These are phyloP conservation scores for Calcarisporium arbuscula DNA, from an alignment of 2,329 filamentous ascomycete genomes.

Conservation along the genomic window DNA sequence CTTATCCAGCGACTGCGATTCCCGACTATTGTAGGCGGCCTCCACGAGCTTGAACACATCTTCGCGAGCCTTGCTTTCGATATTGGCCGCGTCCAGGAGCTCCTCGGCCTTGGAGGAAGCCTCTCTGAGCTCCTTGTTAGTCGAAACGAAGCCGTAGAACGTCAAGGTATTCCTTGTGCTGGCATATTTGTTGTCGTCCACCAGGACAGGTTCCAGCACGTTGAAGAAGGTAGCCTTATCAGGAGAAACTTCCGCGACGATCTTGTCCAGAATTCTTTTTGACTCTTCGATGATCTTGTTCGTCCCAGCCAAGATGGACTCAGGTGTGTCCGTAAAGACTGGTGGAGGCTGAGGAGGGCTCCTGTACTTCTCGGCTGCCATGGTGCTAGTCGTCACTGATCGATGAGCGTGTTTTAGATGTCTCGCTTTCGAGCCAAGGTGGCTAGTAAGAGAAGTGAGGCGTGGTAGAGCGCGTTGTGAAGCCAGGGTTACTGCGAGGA, in stretches of 20 bases:
- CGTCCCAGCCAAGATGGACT: slow-evolving; percentile 60
- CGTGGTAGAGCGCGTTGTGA: slow-evolving; percentile 52
- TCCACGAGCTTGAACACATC: slow-evolving; percentile 67
- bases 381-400: slow-evolving; percentile 45
- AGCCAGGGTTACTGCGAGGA: slow-evolving; percentile 62
- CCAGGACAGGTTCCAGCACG: slow-evolving; percentile 60
- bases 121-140: slow-evolving; percentile 61
- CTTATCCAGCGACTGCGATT: slow-evolving; percentile 52
- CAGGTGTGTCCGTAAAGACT: slow-evolving; percentile 67
- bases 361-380: slow-evolving; percentile 62
- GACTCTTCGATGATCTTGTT: slow-evolving; percentile 58
- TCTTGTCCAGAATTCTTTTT: slow-evolving; percentile 57
- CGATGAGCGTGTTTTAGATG: slow-evolving; percentile 22
- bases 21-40: slow-evolving; percentile 45
- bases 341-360: slow-evolving; percentile 73
- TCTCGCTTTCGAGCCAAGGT: slow-evolving; percentile 38
- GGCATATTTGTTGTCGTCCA: slow-evolving; percentile 61
- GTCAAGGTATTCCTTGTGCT: slow-evolving; percentile 61
- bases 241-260: slow-evolving; percentile 55
- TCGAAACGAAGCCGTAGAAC: slow-evolving; percentile 76
- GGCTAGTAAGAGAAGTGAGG: slow-evolving; percentile 50
- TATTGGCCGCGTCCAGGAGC: slow-evolving; percentile 68
- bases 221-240: slow-evolving; percentile 47
- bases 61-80: slow-evolving; percentile 75
- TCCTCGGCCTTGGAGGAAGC: slow-evolving; percentile 72